phyloP scores from a whole-genome alignment of 2,329 filamentous ascomycete genomes.

The Colletotrichum melonis region DNA sequence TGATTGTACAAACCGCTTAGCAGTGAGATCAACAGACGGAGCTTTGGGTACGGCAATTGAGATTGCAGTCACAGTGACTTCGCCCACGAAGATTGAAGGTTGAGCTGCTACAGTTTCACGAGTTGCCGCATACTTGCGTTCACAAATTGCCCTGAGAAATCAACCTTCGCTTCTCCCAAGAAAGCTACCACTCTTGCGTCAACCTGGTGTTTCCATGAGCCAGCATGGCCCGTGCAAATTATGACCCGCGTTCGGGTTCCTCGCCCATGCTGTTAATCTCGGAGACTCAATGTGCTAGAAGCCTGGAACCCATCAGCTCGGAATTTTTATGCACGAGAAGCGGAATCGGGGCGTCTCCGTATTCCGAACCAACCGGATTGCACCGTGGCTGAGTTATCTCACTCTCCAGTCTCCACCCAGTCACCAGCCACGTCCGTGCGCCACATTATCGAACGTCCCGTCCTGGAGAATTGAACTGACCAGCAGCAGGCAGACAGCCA shows the following conservation, averaged over 20 bases:
- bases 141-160: neutral
- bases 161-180: neutral
- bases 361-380: neutral
- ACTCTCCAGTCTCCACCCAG: neutral
- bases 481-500: constrained; percentile 5
- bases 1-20: neutral
- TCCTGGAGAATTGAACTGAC: constrained; percentile 17
- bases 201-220: neutral
- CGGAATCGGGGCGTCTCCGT: neutral
- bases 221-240: neutral
- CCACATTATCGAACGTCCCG: constrained; percentile 18
- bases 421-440: constrained; percentile 16
- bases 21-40: neutral
- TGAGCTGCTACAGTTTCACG: neutral
- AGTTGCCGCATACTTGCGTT: neutral
- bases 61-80: neutral
- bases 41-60: neutral
- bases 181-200: neutral
- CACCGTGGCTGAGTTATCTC: constrained; percentile 4
- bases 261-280: neutral
- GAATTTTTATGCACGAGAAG: neutral
- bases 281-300: neutral
- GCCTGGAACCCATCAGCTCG: neutral
- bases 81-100: too few species aligned
- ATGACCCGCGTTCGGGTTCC: neutral